Percentiles rank a stretch among this genome's conserved stretches.
Evolutionary conservation across 805 yeast species (phyloP).

Genomic region (Hanseniaspora guilliermondii): DNA sequence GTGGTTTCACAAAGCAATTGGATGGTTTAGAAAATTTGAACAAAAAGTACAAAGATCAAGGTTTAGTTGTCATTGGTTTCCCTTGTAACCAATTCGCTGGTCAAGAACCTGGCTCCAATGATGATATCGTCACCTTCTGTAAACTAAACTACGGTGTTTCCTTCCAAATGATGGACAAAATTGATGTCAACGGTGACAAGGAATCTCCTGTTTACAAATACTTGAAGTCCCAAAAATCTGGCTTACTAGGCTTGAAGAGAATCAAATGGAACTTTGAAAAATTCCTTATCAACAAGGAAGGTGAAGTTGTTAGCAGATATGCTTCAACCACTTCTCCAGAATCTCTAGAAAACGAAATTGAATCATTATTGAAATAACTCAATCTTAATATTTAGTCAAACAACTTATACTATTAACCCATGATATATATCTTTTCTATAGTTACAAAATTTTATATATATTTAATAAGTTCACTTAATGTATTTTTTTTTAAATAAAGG

Average conservation of each 20-base stretch:
- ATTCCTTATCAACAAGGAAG: conserved; percentile 47
- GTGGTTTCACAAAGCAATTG: conserved; percentile 74
- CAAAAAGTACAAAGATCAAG: conserved; percentile 52
- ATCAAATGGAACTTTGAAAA: conserved; percentile 75
- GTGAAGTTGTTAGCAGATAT: conserved; percentile 44
- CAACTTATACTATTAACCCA: background rate
- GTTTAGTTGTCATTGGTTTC: conserved; percentile 63
- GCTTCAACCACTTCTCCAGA: conserved; percentile 46
- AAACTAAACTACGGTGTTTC: conserved; percentile 58
- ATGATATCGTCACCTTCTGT: conserved; percentile 68
- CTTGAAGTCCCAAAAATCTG: conserved; percentile 51
- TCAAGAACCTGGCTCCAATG: conserved; percentile 62
- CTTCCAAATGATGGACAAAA: conserved; percentile 70
- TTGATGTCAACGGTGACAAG: conserved; percentile 65
- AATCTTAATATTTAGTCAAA: background rate
- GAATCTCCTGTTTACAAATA: conserved; percentile 58
- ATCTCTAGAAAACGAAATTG: conserved; percentile 38
- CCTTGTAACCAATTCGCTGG: conserved; percentile 84
- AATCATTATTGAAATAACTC: conserved; percentile 30
- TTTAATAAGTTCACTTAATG: no score
- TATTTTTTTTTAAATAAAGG: no score
- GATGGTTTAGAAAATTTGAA: conserved; percentile 57
- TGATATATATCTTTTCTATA: background rate
- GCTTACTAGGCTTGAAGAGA: conserved; percentile 54
- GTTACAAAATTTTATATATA: no score